Evolutionary conservation across 2,329 filamentous ascomycete genomes (phyloP).

Genomic region (Dryadomyces quercus-mongolicae): DNA sequence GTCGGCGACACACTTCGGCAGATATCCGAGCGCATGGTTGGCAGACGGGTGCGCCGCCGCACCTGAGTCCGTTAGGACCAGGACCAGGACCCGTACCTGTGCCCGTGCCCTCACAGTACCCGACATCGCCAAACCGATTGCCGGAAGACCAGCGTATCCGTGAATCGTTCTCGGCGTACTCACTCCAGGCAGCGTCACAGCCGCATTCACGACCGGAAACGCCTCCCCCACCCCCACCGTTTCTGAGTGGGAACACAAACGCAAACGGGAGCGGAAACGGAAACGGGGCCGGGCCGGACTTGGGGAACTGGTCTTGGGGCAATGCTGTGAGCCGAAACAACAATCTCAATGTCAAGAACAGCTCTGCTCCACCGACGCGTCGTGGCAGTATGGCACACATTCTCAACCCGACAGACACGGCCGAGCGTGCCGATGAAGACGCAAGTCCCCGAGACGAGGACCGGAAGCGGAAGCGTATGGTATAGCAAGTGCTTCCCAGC

Average conservation of each 20-base stretch:
- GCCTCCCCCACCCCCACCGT: constrained; percentile 39
- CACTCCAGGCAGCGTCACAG: constrained; percentile 31
- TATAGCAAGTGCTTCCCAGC: constrained; percentile 17
- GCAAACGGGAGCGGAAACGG: constrained; percentile 17
- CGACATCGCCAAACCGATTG: constrained; percentile 38
- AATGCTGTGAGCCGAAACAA: constrained; percentile 23
- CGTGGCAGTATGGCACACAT: constrained; percentile 52
- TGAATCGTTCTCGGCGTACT: constrained; percentile 45
- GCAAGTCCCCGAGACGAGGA: constrained; percentile 43
- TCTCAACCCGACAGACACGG: constrained; percentile 46
- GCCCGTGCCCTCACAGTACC: constrained; percentile 37
- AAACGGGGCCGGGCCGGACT: background rate
- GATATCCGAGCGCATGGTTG: constrained; percentile 87
- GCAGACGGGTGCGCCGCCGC: constrained; percentile 43
- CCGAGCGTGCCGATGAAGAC: constrained; percentile 43
- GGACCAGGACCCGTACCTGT: background rate
- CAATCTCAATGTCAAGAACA: constrained; percentile 38
- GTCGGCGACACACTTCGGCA: constrained; percentile 82
- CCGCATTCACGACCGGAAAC: constrained; percentile 41
- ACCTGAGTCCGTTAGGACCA: background rate
- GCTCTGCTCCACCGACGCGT: constrained; percentile 43
- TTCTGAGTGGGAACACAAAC: constrained; percentile 27
- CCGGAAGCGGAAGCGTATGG: constrained; percentile 49
- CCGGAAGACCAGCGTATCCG: constrained; percentile 43
- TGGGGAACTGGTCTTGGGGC: constrained; percentile 1